Evolutionary conservation across 257 asterid species (phyloP).

Genomic region (Cordia subcordata): DNA sequence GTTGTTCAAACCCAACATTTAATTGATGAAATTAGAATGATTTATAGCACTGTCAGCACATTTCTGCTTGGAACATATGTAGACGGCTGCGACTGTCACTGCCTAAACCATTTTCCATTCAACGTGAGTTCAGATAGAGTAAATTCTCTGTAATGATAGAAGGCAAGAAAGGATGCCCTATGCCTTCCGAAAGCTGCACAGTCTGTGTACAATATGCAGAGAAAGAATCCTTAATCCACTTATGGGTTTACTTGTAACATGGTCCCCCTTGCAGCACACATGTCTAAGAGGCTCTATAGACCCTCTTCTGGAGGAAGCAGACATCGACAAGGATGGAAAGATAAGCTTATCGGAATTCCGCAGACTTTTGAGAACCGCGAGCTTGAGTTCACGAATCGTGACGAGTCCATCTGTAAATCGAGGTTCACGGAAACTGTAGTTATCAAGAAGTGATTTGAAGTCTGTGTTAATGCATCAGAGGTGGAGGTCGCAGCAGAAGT

Average conservation of each 20-base stretch:
- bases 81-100: no score
- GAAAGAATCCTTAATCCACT: neutral
- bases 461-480: conserved; percentile 1
- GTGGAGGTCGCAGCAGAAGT: neutral
- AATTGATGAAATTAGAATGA: no score
- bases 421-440: conserved; percentile 25
- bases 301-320: conserved; percentile 94
- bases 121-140: no score
- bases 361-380: conserved; percentile 87
- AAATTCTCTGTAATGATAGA: no score
- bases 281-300: conserved; percentile 77
- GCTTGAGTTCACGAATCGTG: conserved; percentile 56
- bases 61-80: no score
- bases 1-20: no score
- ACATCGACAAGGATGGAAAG: conserved; percentile 88
- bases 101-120: no score
- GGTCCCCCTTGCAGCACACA: conserved; percentile 51
- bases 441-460: conserved; percentile 11
- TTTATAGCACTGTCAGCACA: no score
- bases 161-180: no score
- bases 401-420: conserved; percentile 35
- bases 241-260: neutral
- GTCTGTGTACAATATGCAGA: neutral
- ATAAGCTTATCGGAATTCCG: conserved; percentile 93
- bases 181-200: no score